These are phyloP conservation scores for Vaccinium macrocarpon DNA, from an alignment of 148 eudicot species.

Conservation along the genomic window DNA sequence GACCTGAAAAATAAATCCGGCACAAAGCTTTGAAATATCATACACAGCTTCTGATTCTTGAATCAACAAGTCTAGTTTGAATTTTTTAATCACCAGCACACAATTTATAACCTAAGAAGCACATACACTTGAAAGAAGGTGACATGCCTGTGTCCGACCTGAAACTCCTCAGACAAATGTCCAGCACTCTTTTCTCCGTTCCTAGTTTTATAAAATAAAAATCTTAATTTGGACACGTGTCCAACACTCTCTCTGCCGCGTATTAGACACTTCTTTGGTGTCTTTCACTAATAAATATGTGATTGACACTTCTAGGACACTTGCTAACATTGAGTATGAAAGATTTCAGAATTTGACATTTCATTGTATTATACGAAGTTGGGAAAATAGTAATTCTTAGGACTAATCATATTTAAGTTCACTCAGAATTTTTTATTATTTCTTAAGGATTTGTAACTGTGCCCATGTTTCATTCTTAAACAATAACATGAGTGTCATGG, in stretches of 20 bases:
- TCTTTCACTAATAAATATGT: not conserved
- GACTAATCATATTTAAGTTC: not conserved
- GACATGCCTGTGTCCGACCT: not conserved
- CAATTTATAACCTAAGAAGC: not conserved
- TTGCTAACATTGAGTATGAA: not conserved
- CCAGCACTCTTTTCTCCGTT: not conserved
- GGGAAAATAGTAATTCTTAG: not conserved
- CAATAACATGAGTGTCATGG: not conserved
- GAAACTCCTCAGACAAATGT: not conserved
- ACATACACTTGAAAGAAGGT: not conserved
- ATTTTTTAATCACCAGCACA: not conserved
- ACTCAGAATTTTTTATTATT: not conserved
- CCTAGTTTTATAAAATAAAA: not conserved
- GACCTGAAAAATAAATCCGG: conserved; percentile 47
- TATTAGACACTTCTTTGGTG: not conserved
- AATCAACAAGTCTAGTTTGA: not conserved
- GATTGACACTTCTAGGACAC: not conserved
- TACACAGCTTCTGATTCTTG: not conserved
- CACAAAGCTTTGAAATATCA: not conserved
- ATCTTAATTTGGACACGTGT: not conserved
- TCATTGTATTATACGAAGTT: not conserved
- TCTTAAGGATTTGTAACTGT: too few species aligned
- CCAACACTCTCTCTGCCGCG: not conserved
- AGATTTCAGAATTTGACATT: too few species aligned
- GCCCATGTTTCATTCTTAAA: not conserved